Evolutionary conservation across 768 basidiomycete species (phyloP).

Genomic region (Auriscalpium orientale): DNA sequence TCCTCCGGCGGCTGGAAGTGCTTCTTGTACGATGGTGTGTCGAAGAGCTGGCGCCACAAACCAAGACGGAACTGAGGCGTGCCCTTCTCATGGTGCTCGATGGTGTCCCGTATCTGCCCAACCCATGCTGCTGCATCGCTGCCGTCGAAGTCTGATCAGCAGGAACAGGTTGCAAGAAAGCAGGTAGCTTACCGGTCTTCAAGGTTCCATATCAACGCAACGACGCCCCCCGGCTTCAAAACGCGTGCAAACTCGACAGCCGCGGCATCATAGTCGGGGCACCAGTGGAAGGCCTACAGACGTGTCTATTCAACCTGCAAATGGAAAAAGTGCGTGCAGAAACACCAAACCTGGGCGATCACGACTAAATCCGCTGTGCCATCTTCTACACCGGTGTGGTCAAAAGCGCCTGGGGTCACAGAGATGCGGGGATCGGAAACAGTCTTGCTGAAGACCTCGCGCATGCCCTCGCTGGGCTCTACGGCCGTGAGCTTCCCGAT

Average conservation of each 20-base stretch:
- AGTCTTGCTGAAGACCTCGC: constrained; percentile 54
- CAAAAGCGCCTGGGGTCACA: constrained; percentile 63
- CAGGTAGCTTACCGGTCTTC: constrained; percentile 56
- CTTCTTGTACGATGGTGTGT: constrained; percentile 49
- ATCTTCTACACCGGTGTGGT: constrained; percentile 48
- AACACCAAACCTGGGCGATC: constrained; percentile 56
- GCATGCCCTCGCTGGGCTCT: constrained; percentile 88
- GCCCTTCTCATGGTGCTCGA: constrained; percentile 60
- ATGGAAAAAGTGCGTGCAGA: background rate
- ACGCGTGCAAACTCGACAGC: constrained; percentile 72
- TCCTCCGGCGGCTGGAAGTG: constrained; percentile 57
- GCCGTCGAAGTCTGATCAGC: background rate
- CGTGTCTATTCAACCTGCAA: background rate
- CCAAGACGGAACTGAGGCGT: constrained; percentile 78
- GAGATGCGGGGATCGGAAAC: constrained; percentile 46
- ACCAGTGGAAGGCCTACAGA: constrained; percentile 88
- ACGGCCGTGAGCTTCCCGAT: constrained; percentile 56
- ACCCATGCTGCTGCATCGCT: constrained; percentile 69
- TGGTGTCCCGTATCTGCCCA: constrained; percentile 57
- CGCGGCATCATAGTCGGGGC: constrained; percentile 68
- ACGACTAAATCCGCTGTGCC: constrained; percentile 74
- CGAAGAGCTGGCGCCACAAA: constrained; percentile 67
- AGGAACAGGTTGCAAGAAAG: background rate
- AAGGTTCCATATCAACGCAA: constrained; percentile 84
- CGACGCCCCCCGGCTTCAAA: constrained; percentile 64